Base-by-base conservation (phyloP, 139 green algal genomes). In the Chlorella vulgaris region DNA sequence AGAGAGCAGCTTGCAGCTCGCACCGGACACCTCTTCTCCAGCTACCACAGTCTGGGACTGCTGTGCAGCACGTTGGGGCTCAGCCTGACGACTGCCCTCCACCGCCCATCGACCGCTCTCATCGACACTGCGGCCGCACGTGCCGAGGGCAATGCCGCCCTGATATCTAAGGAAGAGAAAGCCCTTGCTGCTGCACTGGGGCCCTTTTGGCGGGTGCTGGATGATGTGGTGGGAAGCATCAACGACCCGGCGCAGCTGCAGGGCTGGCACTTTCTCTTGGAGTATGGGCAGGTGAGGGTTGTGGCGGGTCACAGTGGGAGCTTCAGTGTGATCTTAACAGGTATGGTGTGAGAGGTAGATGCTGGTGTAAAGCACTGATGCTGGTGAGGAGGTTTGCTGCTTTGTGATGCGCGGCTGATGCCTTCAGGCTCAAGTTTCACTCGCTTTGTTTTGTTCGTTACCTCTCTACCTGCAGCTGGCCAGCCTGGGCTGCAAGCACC, bases 251-350 rank as follows among this genome's bases (percentile, higher is more conserved):
- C 40, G 5, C 61, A 63, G 42, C 62, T 81, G 61, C 42, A 29
- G 31, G 61, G 61, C 40, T 81, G 76, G 76, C 61, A 51, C 61
- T 81, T 81, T 35, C 19, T 74, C 22, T 42, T 81, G 0, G 76
- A 81, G 50, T 74, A 81, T 18, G 8, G 33, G 1, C 28, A 74
- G 76, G 76, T 74, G 62, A 29, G 75, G 38, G 7, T n/a, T n/a
- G n/a, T n/a, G n/a, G n/a, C n/a, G n/a, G n/a, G n/a, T n/a, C n/a
- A n/a, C n/a, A n/a, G n/a, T n/a, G n/a, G n/a, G n/a, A n/a, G n/a
- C n/a, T n/a, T n/a, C n/a, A n/a, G n/a, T n/a, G n/a, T n/a, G n/a
- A n/a, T n/a, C n/a, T n/a, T n/a, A n/a, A n/a, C n/a, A n/a, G n/a
- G n/a, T n/a, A n/a, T n/a, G n/a, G n/a, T n/a, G n/a, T n/a, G n/a